phyloP scores from a whole-genome alignment of 208 protist species.

The Herpetomonas samuelpessoai region DNA sequence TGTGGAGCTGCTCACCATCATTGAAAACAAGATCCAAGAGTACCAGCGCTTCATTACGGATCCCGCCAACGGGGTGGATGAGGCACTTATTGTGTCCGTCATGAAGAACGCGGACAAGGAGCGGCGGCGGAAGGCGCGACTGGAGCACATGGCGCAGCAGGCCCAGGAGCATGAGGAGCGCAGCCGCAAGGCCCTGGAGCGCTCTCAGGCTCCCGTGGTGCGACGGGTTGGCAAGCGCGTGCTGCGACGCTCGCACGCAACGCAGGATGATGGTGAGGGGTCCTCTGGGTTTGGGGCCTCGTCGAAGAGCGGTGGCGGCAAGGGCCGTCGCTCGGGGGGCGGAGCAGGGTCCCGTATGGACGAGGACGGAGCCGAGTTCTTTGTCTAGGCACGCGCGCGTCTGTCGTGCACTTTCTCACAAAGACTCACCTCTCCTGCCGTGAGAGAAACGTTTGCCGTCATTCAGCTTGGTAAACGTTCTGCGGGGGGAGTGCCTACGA shows the following conservation, averaged over 20 bases:
- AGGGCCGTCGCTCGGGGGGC: conserved; percentile 26
- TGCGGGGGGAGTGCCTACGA: no score
- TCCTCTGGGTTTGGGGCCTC: conserved; percentile 18
- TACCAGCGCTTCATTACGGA: conserved; percentile 77
- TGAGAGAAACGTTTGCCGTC: no score
- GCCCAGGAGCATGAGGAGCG: conserved; percentile 73
- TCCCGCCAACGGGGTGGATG: conserved; percentile 61
- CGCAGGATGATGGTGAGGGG: conserved; percentile 29
- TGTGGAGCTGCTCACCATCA: conserved; percentile 90
- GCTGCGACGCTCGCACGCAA: conserved; percentile 71
- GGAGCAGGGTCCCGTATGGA: conserved; percentile 25
- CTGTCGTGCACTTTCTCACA: background rate
- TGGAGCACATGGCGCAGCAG: conserved; percentile 75
- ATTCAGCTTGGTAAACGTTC: no score
- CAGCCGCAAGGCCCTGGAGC: conserved; percentile 63
- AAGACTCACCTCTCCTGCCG: no score
- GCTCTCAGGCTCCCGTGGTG: conserved; percentile 79
- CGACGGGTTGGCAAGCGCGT: conserved; percentile 75
- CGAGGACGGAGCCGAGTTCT: conserved; percentile 50
- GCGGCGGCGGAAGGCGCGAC: conserved; percentile 64
- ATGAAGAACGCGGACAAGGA: conserved; percentile 89
- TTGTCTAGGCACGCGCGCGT: conserved; percentile 11
- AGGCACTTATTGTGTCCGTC: conserved; percentile 57
- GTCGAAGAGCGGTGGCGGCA: conserved; percentile 28
- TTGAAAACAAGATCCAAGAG: conserved; percentile 92